Evolutionary conservation across 805 yeast species (phyloP).

Genomic region (Maudiozyma turicensis): DNA sequence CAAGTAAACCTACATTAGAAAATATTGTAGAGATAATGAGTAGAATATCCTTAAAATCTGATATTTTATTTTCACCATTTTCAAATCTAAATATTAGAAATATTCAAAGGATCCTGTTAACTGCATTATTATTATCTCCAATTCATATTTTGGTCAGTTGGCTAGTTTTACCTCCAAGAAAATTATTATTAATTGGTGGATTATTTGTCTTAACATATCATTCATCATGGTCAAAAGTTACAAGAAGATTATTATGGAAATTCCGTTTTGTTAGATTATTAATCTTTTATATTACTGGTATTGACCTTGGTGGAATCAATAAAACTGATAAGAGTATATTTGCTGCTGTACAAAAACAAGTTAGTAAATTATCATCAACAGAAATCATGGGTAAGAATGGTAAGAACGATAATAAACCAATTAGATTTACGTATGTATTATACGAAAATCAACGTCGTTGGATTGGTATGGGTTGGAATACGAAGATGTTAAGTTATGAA

Average conservation of each 20-base stretch:
- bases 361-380: constrained; percentile 26
- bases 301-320: constrained; percentile 54
- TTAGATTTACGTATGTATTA: constrained; percentile 81
- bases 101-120: constrained; percentile 66
- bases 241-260: constrained; percentile 79
- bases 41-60: constrained; percentile 64
- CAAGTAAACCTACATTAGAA: constrained; percentile 70
- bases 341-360: constrained; percentile 35
- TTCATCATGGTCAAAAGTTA: constrained; percentile 74
- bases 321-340: constrained; percentile 35
- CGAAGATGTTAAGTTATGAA: constrained; percentile 85
- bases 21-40: constrained; percentile 73
- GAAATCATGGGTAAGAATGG: background rate
- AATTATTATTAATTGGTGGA: constrained; percentile 50
- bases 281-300: constrained; percentile 77
- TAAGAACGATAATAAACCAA: constrained; percentile 36
- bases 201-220: constrained; percentile 67
- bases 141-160: constrained; percentile 61
- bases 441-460: constrained; percentile 94
- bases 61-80: constrained; percentile 71
- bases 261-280: constrained; percentile 57
- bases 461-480: constrained; percentile 97
- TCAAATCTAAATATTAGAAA: constrained; percentile 72
- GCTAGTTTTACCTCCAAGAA: constrained; percentile 62
- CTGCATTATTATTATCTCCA: constrained; percentile 82